Conservation (phyloP, 345 rosid genomes). For the Raphanus raphanistrum region DNA sequence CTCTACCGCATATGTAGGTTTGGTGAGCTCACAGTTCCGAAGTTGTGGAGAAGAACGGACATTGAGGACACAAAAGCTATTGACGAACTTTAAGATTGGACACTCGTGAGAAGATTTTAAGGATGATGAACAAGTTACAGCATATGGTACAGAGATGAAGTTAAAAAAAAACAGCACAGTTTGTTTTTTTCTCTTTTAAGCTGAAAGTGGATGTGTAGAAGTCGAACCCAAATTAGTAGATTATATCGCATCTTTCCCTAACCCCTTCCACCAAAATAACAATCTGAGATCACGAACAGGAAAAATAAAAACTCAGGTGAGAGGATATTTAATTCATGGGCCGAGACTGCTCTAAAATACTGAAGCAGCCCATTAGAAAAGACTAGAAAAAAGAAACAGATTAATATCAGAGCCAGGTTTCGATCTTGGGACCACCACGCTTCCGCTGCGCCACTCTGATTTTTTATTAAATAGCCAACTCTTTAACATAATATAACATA, state of each 20-base stretch:
- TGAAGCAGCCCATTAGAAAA: neutral
- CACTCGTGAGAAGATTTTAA: constrained; percentile 13
- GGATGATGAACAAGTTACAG: constrained; percentile 11
- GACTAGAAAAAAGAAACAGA: neutral
- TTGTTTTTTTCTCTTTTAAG: neutral
- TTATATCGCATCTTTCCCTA: neutral
- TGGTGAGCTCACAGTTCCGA: too few relatives aligned
- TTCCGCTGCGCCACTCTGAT: constrained; percentile 88
- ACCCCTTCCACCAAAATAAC: neutral
- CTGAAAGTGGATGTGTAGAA: neutral
- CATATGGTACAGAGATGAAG: constrained; percentile 1
- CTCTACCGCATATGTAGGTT: too few relatives aligned
- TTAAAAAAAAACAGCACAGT: constrained; percentile 12
- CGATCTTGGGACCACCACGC: constrained; percentile 84
- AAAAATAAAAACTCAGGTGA: too few relatives aligned
- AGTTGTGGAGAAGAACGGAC: too few relatives aligned
- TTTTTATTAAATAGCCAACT: neutral
- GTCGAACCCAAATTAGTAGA: neutral
- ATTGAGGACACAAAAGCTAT: too few relatives aligned
- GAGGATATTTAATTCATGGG: neutral
- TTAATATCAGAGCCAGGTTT: constrained; percentile 57
- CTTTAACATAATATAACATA: too few relatives aligned
- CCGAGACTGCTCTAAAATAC: neutral
- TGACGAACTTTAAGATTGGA: neutral
- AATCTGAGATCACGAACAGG: neutral